Base-by-base conservation (phyloP, 805 yeast species). In the Lipomyces oligophaga region DNA sequence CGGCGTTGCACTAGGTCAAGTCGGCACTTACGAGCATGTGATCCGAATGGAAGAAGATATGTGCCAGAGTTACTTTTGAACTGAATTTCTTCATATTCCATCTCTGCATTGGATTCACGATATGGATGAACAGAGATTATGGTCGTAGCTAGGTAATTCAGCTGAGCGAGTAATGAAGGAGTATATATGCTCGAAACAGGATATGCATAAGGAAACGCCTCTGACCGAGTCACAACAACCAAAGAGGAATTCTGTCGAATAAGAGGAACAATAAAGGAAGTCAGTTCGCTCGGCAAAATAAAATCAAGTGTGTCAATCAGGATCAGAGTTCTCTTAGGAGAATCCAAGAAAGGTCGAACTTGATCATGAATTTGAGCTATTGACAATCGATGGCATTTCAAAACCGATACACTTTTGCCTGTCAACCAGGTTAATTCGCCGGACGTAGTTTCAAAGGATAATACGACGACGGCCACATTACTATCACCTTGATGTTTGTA, bases 301-400 rank as follows among this genome's bases (percentile, higher is more conserved):
- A 77, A 78, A 57, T 85, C 81, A 51, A 89, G 68, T 0, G 88
- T 76, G 60, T 86, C 95, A 13, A 87, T 68, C 4, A 85, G 60
- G 4, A 85, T 63, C 76, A 63, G n/a, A 63, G 49, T 34, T 54
- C 42, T 34, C 19, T 47, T 46, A 26, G 38, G 39, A 32, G 19
- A n/a, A 16, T 38, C 24, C 18, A 38, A 13, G 13, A 51, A 34
- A 3, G 54, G 54, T 6, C 61, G 45, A 8, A 48, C 45, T 5
- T 65, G 63, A 11, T 63, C 41, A 25, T 41, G 47, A 13, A 49
- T 45, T 7, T 27, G 35, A n/a, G 21, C 13, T 3, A 18, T 44
- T 32, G 50, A 18, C 19, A 49, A n/a, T 13, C 40, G 31, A 34
- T 38, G 38, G 34, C 54, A 49, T 21, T 21, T 27, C n/a, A 52